These are phyloP conservation scores for Cyanodermella asteris DNA, from an alignment of 2,329 filamentous ascomycete species.

Conservation along the genomic window DNA sequence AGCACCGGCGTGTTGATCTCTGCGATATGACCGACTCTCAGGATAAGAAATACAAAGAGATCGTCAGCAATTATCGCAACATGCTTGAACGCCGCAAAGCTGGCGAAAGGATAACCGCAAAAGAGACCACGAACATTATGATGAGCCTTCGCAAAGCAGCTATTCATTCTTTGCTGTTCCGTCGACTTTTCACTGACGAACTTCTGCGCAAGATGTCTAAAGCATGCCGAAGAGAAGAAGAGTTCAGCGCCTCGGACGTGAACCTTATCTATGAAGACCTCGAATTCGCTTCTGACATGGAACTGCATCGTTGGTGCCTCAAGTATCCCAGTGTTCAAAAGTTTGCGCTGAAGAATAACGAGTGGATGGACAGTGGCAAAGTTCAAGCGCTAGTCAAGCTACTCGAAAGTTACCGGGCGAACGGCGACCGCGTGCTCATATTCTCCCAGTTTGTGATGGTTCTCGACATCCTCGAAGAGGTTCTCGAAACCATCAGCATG, in stretches of 20 bases:
- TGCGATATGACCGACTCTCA: conserved; percentile 61
- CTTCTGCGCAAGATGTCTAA: conserved; percentile 57
- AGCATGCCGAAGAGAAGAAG: conserved; percentile 49
- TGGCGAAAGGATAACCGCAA: conserved; percentile 31
- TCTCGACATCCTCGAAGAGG: conserved; percentile 71
- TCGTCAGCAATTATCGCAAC: conserved; percentile 38
- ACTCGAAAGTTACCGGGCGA: conserved; percentile 47
- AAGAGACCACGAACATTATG: conserved; percentile 42
- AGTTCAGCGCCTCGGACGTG: conserved; percentile 26
- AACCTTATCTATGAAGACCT: conserved; percentile 33
- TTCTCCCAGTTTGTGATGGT: conserved; percentile 89
- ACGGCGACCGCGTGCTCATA: conserved; percentile 69
- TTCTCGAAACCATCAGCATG: conserved; percentile 51
- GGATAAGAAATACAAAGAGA: conserved; percentile 49
- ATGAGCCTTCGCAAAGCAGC: conserved; percentile 85
- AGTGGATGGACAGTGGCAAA: conserved; percentile 63
- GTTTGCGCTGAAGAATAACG: conserved; percentile 35
- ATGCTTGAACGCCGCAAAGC: conserved; percentile 35
- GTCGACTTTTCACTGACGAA: conserved; percentile 55
- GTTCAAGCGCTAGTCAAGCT: conserved; percentile 60
- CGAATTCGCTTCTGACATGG: conserved; percentile 35
- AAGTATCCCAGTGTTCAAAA: conserved; percentile 31
- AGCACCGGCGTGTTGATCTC: conserved; percentile 55
- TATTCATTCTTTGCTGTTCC: conserved; percentile 74
- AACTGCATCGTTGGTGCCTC: conserved; percentile 35